A percentile compares a stretch with the other conserved stretches of the same genome.
Conservation (phyloP, 768 basidiomycete genomes). For the Neoboletus magnificus region DNA sequence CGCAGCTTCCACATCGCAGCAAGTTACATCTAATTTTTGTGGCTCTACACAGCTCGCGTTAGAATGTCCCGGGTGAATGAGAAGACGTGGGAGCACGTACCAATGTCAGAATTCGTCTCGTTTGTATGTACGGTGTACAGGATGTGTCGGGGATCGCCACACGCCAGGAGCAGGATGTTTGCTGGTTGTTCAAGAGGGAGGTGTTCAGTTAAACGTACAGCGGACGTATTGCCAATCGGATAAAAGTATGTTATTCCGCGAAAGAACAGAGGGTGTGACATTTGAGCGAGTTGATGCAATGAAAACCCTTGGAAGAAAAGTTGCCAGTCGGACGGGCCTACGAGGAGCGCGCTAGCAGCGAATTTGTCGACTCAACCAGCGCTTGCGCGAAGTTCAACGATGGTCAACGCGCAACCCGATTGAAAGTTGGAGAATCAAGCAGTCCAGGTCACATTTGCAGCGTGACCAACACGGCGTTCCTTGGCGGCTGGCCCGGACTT, state of each 20-base stretch:
- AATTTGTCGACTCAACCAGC: too few relatives aligned
- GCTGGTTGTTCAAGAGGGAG: conserved; percentile 47
- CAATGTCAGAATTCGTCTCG: conserved; percentile 2
- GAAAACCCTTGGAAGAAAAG: too few relatives aligned
- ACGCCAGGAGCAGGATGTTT: conserved; percentile 51
- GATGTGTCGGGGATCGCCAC: conserved; percentile 55
- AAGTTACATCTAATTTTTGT: conserved; percentile 28
- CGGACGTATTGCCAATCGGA: conserved; percentile 57
- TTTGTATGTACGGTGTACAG: conserved; percentile 43
- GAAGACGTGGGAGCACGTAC: conserved; percentile 3
- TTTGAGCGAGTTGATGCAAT: conserved; percentile 3
- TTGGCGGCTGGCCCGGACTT: too few relatives aligned
- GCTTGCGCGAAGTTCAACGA: too few relatives aligned
- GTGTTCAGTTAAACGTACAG: conserved; percentile 46
- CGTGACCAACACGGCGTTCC: too few relatives aligned
- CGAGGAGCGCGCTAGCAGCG: too few relatives aligned
- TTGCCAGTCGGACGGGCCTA: too few relatives aligned
- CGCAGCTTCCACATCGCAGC: conserved; percentile 30
- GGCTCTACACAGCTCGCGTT: conserved; percentile 11
- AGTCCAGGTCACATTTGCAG: too few relatives aligned
- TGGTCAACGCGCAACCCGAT: too few relatives aligned
- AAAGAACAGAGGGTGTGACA: conserved; percentile 26
- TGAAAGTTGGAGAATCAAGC: too few relatives aligned
- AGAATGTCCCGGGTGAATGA: neutral
- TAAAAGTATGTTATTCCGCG: conserved; percentile 46